These are phyloP conservation scores for Ilex asprella DNA, from an alignment of 257 asterid species.

Conservation along the genomic window DNA sequence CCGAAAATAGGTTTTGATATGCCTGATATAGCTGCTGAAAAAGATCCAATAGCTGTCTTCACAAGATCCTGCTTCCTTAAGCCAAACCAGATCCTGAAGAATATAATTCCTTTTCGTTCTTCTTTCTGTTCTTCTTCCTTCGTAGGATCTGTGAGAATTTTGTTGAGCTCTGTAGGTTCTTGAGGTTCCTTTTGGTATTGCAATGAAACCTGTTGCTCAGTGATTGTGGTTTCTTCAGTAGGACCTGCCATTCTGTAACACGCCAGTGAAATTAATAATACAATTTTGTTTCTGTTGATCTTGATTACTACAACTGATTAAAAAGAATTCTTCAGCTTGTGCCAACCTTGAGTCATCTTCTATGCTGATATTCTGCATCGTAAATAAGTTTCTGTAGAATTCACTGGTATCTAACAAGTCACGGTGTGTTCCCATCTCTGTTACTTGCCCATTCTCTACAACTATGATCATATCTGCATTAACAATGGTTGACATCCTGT, in stretches of 20 bases:
- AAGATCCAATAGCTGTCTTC: slow-evolving; percentile 47
- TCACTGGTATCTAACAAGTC: slow-evolving; percentile 32
- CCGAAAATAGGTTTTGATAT: slow-evolving; percentile 77
- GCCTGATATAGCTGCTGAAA: slow-evolving; percentile 74
- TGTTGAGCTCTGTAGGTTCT: slow-evolving; percentile 25
- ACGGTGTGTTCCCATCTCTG: slow-evolving; percentile 55
- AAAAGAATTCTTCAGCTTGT: slow-evolving; percentile 1
- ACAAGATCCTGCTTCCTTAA: slow-evolving; percentile 40
- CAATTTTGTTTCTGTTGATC: slow-evolving; percentile 11
- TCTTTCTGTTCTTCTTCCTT: slow-evolving; percentile 30
- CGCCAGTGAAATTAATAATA: slow-evolving; percentile 8
- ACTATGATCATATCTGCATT: slow-evolving; percentile 66
- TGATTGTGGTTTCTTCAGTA: slow-evolving; percentile 22
- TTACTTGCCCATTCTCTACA: slow-evolving; percentile 57
- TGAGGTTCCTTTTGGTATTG: slow-evolving; percentile 25
- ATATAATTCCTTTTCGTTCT: slow-evolving; percentile 26
- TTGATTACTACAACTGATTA: background rate
- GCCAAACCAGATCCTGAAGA: slow-evolving; percentile 73
- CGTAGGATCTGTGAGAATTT: slow-evolving; percentile 20
- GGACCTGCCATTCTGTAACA: slow-evolving; percentile 33
- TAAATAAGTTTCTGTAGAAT: slow-evolving; percentile 54
- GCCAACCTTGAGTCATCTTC: slow-evolving; percentile 42
- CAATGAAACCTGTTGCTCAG: slow-evolving; percentile 29
- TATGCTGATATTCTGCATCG: slow-evolving; percentile 57
- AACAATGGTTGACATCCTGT: slow-evolving; percentile 69